Evolutionary conservation across 2,329 filamentous ascomycete species (phyloP).

Genomic region (Diaporthe capsici): DNA sequence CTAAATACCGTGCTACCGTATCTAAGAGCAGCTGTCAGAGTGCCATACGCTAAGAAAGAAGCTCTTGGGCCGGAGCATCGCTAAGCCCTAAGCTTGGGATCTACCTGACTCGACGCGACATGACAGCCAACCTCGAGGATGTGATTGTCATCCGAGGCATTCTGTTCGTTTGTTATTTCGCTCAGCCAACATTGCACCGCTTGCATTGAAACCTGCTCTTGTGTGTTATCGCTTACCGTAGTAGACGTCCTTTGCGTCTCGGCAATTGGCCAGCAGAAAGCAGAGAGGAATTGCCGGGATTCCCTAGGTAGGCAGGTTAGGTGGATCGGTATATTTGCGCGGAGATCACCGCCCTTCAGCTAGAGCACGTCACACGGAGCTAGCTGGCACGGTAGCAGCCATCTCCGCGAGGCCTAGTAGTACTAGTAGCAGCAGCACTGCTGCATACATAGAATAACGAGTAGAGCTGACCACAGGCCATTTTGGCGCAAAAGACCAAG

Average conservation of each 20-base stretch:
- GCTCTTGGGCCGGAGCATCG: neutral
- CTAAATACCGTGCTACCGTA: neutral
- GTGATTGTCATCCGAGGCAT: neutral
- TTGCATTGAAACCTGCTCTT: neutral
- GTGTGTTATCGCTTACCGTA: neutral
- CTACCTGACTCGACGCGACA: neutral
- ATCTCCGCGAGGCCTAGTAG: neutral
- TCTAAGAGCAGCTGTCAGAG: neutral
- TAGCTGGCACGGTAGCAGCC: neutral
- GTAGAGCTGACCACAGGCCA: neutral
- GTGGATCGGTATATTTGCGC: constrained; percentile 16
- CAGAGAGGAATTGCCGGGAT: constrained; percentile 9
- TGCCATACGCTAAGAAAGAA: constrained; percentile 4
- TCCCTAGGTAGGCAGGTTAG: neutral
- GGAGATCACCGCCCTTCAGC: constrained; percentile 28
- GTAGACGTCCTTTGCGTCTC: neutral
- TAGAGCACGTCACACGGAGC: constrained; percentile 26
- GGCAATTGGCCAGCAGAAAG: neutral
- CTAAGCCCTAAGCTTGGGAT: constrained; percentile 6
- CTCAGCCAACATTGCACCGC: neutral
- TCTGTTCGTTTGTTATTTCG: neutral
- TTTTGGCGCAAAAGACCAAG: neutral
- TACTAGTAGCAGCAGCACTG: no score
- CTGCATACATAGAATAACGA: neutral
- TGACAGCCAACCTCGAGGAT: neutral